phyloP scores from a whole-genome alignment of 768 basidiomycete genomes.

The Stropharia rugosoannulata region DNA sequence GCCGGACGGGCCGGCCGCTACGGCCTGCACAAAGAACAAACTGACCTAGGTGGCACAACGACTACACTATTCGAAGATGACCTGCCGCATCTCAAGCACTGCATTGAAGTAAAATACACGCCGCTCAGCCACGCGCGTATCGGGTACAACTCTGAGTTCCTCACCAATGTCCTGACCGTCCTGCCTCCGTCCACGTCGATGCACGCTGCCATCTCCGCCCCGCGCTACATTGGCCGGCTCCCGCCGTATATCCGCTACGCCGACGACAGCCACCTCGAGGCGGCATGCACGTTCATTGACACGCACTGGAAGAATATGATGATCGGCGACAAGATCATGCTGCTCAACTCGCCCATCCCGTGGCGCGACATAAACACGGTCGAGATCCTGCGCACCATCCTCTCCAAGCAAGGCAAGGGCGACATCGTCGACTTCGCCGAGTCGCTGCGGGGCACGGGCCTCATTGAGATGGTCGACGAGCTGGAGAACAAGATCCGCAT shows the following conservation, averaged over 20 bases:
- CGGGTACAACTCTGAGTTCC: constrained; percentile 15
- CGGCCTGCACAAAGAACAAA: constrained; percentile 49
- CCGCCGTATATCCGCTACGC: constrained; percentile 42
- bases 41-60: constrained; percentile 57
- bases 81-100: constrained; percentile 54
- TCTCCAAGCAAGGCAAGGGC: constrained; percentile 39
- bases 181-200: constrained; percentile 45
- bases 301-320: constrained; percentile 35
- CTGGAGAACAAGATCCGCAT: constrained; percentile 23
- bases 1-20: constrained; percentile 93
- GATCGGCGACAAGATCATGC: constrained; percentile 36
- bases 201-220: constrained; percentile 45
- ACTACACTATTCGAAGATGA: constrained; percentile 71
- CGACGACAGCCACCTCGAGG: constrained; percentile 10
- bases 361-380: constrained; percentile 43
- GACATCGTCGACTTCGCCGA: constrained; percentile 42
- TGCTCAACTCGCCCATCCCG: constrained; percentile 53
- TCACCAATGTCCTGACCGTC: constrained; percentile 24
- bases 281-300: constrained; percentile 40
- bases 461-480: constrained; percentile 39
- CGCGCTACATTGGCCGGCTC: constrained; percentile 44
- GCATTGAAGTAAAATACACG: constrained; percentile 50
- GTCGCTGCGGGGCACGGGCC: constrained; percentile 32
- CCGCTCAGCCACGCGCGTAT: constrained; percentile 56
- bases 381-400: constrained; percentile 34